Percentiles rank a stretch among this genome's conserved stretches.
These are phyloP conservation scores for Asparagopsis taxiformis DNA, from an alignment of 31 red algal genomes.

Conservation along the genomic window DNA sequence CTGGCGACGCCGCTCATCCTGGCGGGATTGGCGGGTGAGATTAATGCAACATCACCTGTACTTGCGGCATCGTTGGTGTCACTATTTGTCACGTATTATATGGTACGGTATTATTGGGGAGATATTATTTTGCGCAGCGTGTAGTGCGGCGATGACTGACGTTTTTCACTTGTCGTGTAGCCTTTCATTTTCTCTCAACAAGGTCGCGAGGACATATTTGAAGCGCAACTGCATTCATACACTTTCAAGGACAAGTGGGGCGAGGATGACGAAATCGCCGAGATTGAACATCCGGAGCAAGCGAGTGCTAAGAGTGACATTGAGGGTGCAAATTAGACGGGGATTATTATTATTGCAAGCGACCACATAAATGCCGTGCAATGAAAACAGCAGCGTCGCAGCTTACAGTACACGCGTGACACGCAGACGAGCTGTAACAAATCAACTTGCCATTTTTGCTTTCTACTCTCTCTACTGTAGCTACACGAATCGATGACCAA, in stretches of 20 bases:
- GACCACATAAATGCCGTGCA: too few species aligned
- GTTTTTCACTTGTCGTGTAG: too few species aligned
- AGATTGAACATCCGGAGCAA: slow-evolving; percentile 22
- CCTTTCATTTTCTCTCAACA: slow-evolving; percentile 74
- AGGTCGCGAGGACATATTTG: slow-evolving; percentile 72
- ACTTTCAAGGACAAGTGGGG: slow-evolving; percentile 57
- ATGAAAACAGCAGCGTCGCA: too few species aligned
- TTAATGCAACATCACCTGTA: slow-evolving; percentile 64
- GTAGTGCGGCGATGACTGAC: too few species aligned
- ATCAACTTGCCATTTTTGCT: too few species aligned
- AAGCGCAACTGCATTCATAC: slow-evolving; percentile 69
- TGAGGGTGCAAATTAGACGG: too few species aligned
- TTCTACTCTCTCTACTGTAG: too few species aligned
- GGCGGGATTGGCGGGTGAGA: slow-evolving; percentile 66
- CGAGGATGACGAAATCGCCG: slow-evolving; percentile 22
- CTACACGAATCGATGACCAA: too few species aligned
- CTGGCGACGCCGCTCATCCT: slow-evolving; percentile 86
- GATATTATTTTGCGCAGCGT: too few species aligned
- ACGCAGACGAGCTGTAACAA: too few species aligned
- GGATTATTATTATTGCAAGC: too few species aligned
- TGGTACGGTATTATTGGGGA: slow-evolving; percentile 64
- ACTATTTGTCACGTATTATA: slow-evolving; percentile 76
- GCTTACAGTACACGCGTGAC: too few species aligned
- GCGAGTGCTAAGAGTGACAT: neutral
- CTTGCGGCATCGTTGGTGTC: slow-evolving; percentile 56